Evolutionary conservation across 768 basidiomycete species (phyloP).

Genomic region (Rickenella mellea): DNA sequence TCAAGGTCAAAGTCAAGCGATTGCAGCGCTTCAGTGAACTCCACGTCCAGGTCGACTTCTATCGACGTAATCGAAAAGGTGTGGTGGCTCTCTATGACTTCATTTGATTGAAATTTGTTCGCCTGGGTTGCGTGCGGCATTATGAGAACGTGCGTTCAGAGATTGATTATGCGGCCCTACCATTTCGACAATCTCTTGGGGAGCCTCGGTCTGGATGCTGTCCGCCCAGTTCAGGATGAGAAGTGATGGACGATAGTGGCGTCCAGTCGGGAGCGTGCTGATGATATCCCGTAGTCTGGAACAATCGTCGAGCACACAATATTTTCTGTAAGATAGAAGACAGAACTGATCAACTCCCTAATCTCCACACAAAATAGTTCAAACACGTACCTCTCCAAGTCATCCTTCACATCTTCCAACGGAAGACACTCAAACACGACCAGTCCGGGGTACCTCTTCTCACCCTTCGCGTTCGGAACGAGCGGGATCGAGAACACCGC

Average conservation of each 20-base stretch:
- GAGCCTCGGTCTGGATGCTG: conserved; percentile 24
- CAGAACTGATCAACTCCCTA: conserved; percentile 5
- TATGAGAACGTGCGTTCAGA: too few species aligned
- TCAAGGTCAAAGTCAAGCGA: conserved; percentile 41
- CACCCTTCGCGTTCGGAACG: conserved; percentile 10
- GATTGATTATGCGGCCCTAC: too few species aligned
- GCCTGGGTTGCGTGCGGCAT: too few species aligned
- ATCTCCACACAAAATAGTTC: background rate
- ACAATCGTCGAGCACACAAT: conserved; percentile 63
- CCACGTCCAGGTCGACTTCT: conserved; percentile 48
- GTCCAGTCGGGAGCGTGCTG: conserved; percentile 38
- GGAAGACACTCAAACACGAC: conserved; percentile 74
- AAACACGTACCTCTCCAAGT: conserved; percentile 52
- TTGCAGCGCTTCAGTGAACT: conserved; percentile 34
- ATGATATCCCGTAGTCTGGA: conserved; percentile 58
- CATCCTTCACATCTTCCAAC: conserved; percentile 48
- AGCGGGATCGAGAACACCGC: conserved; percentile 53
- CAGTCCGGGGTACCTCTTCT: conserved; percentile 45
- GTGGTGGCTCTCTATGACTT: conserved; percentile 28
- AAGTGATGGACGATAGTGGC: conserved; percentile 54
- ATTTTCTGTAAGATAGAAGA: conserved; percentile 38
- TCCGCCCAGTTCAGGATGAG: conserved; percentile 55
- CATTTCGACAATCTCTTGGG: conserved; percentile 51
- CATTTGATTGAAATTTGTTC: too few species aligned
- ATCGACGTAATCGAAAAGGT: conserved; percentile 42